Evolutionary conservation across 495 filamentous ascomycete species (phyloP).

Genomic region (Lentithecium fluviatile): DNA sequence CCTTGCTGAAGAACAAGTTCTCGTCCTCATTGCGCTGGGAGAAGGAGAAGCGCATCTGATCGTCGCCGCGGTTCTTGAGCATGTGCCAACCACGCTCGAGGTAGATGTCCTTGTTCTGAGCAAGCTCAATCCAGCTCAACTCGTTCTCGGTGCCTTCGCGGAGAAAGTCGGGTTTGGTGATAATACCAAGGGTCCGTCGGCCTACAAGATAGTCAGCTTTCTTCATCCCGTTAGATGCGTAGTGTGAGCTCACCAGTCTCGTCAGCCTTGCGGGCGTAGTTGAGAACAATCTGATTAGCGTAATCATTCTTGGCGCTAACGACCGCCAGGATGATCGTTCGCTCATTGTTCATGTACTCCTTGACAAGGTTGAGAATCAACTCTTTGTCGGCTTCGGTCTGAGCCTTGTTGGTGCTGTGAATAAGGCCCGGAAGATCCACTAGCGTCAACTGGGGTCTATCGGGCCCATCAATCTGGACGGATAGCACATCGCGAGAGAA

Average conservation of each 20-base stretch:
- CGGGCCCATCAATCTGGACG: slow-evolving; percentile 61
- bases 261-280: slow-evolving; percentile 48
- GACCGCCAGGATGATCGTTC: slow-evolving; percentile 60
- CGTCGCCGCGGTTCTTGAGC: slow-evolving; percentile 56
- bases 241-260: too few relatives aligned
- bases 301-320: slow-evolving; percentile 52
- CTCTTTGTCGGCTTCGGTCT: slow-evolving; percentile 46
- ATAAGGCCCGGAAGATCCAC: slow-evolving; percentile 68
- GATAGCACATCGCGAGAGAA: slow-evolving; percentile 64
- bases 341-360: slow-evolving; percentile 57
- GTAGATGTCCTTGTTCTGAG: slow-evolving; percentile 59
- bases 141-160: slow-evolving; percentile 52
- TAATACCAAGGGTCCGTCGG: slow-evolving; percentile 57
- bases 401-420: slow-evolving; percentile 46
- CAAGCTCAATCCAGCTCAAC: slow-evolving; percentile 52
- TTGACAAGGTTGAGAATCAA: slow-evolving; percentile 55
- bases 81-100: slow-evolving; percentile 71
- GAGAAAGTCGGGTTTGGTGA: slow-evolving; percentile 58
- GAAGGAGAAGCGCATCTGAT: slow-evolving; percentile 41
- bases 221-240: too few relatives aligned
- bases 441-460: slow-evolving; percentile 60
- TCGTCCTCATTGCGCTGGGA: slow-evolving; percentile 50
- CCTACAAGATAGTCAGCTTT: too few relatives aligned
- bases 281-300: slow-evolving; percentile 52
- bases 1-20: slow-evolving; percentile 43